These are phyloP conservation scores for Cercospora nicotianae DNA, from an alignment of 2,329 filamentous ascomycete species.

Conservation along the genomic window DNA sequence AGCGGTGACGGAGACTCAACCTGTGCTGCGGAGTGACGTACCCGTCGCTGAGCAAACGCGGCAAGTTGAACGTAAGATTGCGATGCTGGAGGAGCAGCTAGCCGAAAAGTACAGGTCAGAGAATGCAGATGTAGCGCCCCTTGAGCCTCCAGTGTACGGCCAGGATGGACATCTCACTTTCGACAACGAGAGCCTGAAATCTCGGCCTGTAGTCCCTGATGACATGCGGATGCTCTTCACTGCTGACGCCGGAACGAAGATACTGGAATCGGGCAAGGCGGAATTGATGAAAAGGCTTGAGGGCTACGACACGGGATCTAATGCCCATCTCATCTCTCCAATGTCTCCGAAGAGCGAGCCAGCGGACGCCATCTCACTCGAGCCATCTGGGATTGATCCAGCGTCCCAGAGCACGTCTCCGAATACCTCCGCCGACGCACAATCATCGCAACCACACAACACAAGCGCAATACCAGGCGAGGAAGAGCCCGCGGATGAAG, in stretches of 20 bases:
- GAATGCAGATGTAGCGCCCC: constrained; percentile 27
- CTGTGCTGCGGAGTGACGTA: constrained; percentile 27
- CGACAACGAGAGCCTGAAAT: constrained; percentile 26
- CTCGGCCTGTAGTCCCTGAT: constrained; percentile 34
- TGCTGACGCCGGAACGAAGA: constrained; percentile 50
- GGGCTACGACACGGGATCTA: constrained; percentile 42
- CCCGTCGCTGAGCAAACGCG: constrained; percentile 25
- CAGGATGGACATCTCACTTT: constrained; percentile 33
- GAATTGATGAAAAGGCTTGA: constrained; percentile 54
- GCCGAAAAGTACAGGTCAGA: constrained; percentile 33
- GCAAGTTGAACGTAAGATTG: constrained; percentile 33
- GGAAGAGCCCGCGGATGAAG: constrained; percentile 21
- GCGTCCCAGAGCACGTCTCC: neutral
- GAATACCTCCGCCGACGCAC: neutral
- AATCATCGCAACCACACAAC: neutral
- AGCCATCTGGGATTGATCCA: neutral
- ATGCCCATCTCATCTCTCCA: constrained; percentile 9
- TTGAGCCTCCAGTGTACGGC: constrained; percentile 30
- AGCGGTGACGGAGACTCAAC: constrained; percentile 29
- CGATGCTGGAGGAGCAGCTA: constrained; percentile 35
- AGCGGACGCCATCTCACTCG: neutral
- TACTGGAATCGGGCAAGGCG: constrained; percentile 52
- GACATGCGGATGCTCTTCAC: constrained; percentile 54
- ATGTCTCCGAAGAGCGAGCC: constrained; percentile 7
- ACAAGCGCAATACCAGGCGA: neutral